Evolutionary conservation across 2,329 filamentous ascomycete species (phyloP).

Genomic region (Claviceps cyperi): DNA sequence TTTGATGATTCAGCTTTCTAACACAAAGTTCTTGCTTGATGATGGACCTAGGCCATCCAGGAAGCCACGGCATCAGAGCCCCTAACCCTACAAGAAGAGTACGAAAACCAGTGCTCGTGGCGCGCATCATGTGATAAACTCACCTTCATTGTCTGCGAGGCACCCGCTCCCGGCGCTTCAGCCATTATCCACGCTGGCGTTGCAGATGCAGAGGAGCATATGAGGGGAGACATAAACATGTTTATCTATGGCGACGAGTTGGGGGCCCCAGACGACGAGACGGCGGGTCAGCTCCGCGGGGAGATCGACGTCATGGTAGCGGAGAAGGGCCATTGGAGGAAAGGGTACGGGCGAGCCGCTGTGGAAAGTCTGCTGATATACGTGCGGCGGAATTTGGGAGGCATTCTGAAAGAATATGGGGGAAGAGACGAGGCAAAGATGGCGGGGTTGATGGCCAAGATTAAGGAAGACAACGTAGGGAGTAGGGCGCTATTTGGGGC

Average conservation of each 20-base stretch:
- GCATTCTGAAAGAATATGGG: slow-evolving; percentile 36
- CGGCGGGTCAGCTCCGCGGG: slow-evolving; percentile 34
- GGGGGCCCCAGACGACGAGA: slow-evolving; percentile 2
- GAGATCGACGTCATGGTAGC: slow-evolving; percentile 87
- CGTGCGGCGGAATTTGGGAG: slow-evolving; percentile 35
- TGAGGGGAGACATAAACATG: slow-evolving; percentile 68
- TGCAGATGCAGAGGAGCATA: slow-evolving; percentile 39
- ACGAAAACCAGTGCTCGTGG: slow-evolving; percentile 84
- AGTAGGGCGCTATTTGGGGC: slow-evolving; percentile 37
- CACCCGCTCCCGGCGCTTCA: neutral
- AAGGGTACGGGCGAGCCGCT: slow-evolving; percentile 50
- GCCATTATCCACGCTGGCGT: slow-evolving; percentile 18
- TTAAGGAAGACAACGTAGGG: slow-evolving; percentile 37
- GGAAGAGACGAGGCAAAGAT: slow-evolving; percentile 6
- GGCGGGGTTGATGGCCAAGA: slow-evolving; percentile 38
- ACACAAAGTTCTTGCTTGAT: no score
- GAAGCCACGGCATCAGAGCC: slow-evolving; percentile 78
- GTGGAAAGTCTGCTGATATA: slow-evolving; percentile 58
- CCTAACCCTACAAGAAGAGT: slow-evolving; percentile 66
- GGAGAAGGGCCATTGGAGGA: slow-evolving; percentile 35
- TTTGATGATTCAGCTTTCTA: slow-evolving; percentile 5
- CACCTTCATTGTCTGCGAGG: slow-evolving; percentile 73
- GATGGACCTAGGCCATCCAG: slow-evolving; percentile 48
- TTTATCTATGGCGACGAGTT: slow-evolving; percentile 43
- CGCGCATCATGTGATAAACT: slow-evolving; percentile 69